Evolutionary conservation across 345 rosid species (phyloP).

Genomic region (Aegle marmelos): DNA sequence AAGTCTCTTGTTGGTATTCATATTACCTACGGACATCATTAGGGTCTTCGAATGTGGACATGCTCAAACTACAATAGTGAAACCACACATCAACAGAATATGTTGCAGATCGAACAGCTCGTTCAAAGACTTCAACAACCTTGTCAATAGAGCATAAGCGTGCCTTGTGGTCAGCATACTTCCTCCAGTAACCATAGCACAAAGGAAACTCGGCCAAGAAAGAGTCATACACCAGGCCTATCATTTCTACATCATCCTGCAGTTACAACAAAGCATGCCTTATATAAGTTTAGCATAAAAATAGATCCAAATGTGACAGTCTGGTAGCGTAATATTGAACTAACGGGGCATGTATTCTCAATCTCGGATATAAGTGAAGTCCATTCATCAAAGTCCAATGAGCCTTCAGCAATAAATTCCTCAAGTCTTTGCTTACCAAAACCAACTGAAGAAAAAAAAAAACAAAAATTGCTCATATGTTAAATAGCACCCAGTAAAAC

Average conservation of each 20-base stretch:
- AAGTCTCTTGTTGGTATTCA: neutral
- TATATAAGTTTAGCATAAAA: neutral
- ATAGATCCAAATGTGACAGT: neutral
- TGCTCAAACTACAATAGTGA: slow-evolving; percentile 62
- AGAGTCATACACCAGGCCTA: slow-evolving; percentile 65
- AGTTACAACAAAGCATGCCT: slow-evolving; percentile 1
- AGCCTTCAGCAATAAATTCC: slow-evolving; percentile 34
- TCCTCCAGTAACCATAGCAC: slow-evolving; percentile 91
- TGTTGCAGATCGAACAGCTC: slow-evolving; percentile 63
- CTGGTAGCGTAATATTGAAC: neutral
- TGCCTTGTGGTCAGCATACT: slow-evolving; percentile 60
- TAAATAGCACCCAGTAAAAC: neutral
- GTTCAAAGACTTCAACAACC: slow-evolving; percentile 70
- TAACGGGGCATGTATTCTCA: slow-evolving; percentile 47
- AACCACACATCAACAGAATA: slow-evolving; percentile 76
- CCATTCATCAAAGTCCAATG: slow-evolving; percentile 67
- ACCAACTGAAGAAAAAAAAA: slow-evolving; percentile 30
- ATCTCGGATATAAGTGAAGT: slow-evolving; percentile 50
- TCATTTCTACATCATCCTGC: slow-evolving; percentile 67
- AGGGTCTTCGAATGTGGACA: slow-evolving; percentile 61
- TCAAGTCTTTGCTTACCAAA: slow-evolving; percentile 36
- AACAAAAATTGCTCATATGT: neutral
- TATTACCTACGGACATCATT: slow-evolving; percentile 69
- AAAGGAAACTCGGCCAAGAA: slow-evolving; percentile 79
- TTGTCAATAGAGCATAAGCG: slow-evolving; percentile 50